Percentiles rank a stretch among this genome's conserved stretches.
Evolutionary conservation across 371 early-diverging fungal species (phyloP).

Genomic region (Saksenaea oblongispora): DNA sequence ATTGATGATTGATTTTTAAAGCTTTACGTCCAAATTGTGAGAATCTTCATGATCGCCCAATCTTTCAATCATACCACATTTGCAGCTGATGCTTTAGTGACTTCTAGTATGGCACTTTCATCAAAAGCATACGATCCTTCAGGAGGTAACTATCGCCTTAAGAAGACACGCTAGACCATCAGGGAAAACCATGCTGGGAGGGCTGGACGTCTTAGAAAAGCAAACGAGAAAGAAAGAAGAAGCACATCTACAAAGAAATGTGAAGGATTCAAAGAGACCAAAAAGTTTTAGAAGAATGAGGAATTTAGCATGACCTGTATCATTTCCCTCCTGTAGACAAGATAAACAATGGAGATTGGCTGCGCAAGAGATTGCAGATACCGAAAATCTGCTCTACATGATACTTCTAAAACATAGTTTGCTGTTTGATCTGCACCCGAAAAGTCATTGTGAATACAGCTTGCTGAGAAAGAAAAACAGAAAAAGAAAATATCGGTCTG

Average conservation of each 20-base stretch:
- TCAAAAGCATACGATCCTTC: background rate
- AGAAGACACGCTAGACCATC: too few relatives aligned
- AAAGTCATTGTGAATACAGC: too few relatives aligned
- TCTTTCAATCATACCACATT: background rate
- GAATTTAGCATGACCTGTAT: background rate
- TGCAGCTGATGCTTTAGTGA: background rate
- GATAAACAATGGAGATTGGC: too few relatives aligned
- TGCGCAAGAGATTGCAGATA: too few relatives aligned
- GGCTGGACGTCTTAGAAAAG: background rate
- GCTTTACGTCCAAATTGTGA: background rate
- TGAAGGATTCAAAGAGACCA: constrained; percentile 1
- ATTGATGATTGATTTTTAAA: too few relatives aligned
- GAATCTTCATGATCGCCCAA: background rate
- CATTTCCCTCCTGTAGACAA: too few relatives aligned
- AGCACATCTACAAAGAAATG: background rate
- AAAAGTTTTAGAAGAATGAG: background rate
- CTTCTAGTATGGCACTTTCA: background rate
- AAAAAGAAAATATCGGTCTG: too few relatives aligned
- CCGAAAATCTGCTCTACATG: too few relatives aligned
- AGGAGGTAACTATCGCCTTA: background rate
- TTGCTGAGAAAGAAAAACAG: too few relatives aligned
- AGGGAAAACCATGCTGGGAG: too few relatives aligned
- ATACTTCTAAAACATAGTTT: too few relatives aligned
- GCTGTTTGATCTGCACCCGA: too few relatives aligned
- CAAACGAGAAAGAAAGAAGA: background rate